Evolutionary conservation across 106 monocot species (phyloP).

Genomic region (Dendrobium officinale): DNA sequence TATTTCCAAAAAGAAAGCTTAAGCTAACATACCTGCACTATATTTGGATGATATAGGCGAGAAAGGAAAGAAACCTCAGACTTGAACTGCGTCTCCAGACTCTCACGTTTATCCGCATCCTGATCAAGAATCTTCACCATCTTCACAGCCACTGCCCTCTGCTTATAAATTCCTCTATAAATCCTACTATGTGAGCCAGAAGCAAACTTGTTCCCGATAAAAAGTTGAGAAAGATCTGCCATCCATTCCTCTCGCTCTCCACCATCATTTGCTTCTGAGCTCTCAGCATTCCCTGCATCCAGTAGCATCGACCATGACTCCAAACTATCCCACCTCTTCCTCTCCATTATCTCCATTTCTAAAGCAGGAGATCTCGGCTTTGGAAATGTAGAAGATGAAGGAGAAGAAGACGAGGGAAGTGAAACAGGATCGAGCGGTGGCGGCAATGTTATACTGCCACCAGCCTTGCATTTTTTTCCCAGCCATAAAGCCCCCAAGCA

Average conservation of each 20-base stretch:
- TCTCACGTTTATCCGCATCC: conserved; percentile 33
- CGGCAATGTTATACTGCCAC: neutral
- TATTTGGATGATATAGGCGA: conserved; percentile 79
- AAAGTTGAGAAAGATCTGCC: conserved; percentile 90
- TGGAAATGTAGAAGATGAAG: conserved; percentile 17
- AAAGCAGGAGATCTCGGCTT: conserved; percentile 13
- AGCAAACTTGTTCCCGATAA: conserved; percentile 89
- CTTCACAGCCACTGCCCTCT: conserved; percentile 82
- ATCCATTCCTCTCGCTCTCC: conserved; percentile 75
- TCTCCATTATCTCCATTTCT: conserved; percentile 62
- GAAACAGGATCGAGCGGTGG: conserved; percentile 15
- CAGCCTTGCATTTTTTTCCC: conserved; percentile 17
- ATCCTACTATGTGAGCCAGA: conserved; percentile 87
- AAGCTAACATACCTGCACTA: conserved; percentile 61
- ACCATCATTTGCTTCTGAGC: conserved; percentile 12
- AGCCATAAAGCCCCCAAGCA: conserved; percentile 30
- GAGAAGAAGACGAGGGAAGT: conserved; percentile 18
- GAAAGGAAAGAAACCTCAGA: conserved; percentile 79
- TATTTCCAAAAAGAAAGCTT: too few relatives aligned
- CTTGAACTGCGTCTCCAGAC: conserved; percentile 71
- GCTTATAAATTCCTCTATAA: conserved; percentile 89
- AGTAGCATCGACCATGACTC: conserved; percentile 95
- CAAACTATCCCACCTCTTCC: conserved; percentile 70
- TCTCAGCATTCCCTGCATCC: conserved; percentile 39
- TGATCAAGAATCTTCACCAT: conserved; percentile 80